Percentiles rank a stretch among this genome's conserved stretches.
Conservation (phyloP, 345 rosid genomes). For the Litchi chinensis region DNA sequence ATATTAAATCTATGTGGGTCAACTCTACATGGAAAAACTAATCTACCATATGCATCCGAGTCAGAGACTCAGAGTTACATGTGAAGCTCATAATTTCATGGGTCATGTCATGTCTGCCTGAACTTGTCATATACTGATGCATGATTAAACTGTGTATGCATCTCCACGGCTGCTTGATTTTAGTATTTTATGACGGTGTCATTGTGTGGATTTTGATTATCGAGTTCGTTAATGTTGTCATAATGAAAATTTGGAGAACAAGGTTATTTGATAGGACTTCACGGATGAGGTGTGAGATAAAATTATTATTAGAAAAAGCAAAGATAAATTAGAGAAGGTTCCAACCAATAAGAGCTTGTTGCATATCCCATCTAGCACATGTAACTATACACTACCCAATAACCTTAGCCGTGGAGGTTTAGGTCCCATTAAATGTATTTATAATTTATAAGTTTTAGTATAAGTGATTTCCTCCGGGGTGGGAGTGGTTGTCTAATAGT, state of each 20-base stretch:
- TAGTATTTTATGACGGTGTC: not conserved
- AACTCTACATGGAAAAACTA: slow-evolving; percentile 9
- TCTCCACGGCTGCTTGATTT: slow-evolving; percentile 12
- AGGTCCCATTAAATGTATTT: too few species aligned
- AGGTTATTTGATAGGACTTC: too few species aligned
- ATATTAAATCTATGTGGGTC: slow-evolving; percentile 33
- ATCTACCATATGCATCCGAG: slow-evolving; percentile 17
- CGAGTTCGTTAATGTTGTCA: not conserved
- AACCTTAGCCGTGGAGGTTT: too few species aligned
- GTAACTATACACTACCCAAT: too few species aligned
- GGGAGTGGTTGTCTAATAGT: too few species aligned
- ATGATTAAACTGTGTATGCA: not conserved
- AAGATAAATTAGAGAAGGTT: not conserved
- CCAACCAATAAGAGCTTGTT: slow-evolving; percentile 3
- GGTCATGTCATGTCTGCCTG: slow-evolving; percentile 34
- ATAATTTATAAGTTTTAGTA: too few species aligned
- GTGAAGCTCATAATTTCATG: slow-evolving; percentile 38
- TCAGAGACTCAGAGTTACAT: slow-evolving; percentile 35
- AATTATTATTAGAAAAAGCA: not conserved
- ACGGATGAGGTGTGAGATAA: too few species aligned
- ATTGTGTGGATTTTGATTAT: not conserved
- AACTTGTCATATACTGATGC: slow-evolving; percentile 8
- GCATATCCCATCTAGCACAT: too few species aligned
- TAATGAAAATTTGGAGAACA: not conserved
- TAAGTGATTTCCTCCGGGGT: too few species aligned